Evolutionary conservation across 257 asterid genomes (phyloP).

Genomic region (Solanum ahanhuiri): DNA sequence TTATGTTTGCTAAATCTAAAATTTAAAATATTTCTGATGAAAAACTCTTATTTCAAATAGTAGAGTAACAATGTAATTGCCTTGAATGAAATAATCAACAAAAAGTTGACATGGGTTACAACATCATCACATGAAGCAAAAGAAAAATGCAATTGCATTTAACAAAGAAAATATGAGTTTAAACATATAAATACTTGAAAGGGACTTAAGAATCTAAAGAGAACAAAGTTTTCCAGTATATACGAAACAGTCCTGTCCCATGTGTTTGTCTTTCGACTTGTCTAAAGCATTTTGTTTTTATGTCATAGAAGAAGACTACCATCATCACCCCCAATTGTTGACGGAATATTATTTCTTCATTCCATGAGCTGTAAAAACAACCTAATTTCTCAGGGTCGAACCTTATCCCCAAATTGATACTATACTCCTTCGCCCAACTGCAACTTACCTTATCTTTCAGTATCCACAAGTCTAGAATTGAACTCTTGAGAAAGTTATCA

Average conservation of each 20-base stretch:
- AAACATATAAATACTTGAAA: background rate
- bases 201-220: background rate
- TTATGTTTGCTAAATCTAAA: too few relatives aligned
- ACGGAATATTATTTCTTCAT: background rate
- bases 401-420: background rate
- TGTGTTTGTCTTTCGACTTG: background rate
- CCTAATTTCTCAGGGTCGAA: background rate
- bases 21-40: too few relatives aligned
- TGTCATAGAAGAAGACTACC: background rate
- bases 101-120: too few relatives aligned
- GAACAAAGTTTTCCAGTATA: background rate
- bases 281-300: background rate
- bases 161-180: background rate
- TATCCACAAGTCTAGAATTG: background rate
- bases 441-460: background rate
- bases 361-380: background rate
- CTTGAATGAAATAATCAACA: too few relatives aligned
- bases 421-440: background rate
- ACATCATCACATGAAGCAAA: too few relatives aligned
- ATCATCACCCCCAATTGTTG: background rate
- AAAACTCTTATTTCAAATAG: too few relatives aligned
- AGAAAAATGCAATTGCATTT: too few relatives aligned
- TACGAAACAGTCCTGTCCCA: rapidly evolving
- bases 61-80: too few relatives aligned
- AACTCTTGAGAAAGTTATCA: background rate